Evolutionary conservation across 2,329 filamentous ascomycete species (phyloP), one percentile per base, ranked within the genome.

Genomic region (Nemania sp.): DNA sequence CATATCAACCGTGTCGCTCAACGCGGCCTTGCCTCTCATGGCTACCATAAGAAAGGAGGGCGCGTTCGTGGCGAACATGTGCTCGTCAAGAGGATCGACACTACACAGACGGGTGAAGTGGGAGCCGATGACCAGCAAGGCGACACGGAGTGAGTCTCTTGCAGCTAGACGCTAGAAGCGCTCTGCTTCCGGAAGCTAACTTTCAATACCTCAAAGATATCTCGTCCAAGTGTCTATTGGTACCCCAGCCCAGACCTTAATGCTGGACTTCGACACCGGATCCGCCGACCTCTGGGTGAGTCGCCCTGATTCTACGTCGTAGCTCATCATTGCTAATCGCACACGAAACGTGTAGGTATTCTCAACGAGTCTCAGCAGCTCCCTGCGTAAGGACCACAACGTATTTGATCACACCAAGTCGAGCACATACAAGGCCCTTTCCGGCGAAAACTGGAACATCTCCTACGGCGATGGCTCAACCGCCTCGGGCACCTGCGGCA

Each of bases 201-300:
- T 47, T 40, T 42, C 21, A 88, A 47, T 9, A 17, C 66, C 87
- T 7, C 89, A 77, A 83, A 75, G 84, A 74, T 72, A 90, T 69
- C 80, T 90, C 35, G 87, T 82, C 46, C 79, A 83, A 25, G 84
- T 91, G 37, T 71, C 76, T 17, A 87, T 91, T 63, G 89, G 89
- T 32, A 87, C 83, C 2, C 87, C 88, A 12, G 74, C 80, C 1
- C 88, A 91, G 76, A 85, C 76, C 48, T 66, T 87, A 40, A 81
- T 80, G 64, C 74, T 90, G 18, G 83, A 90, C 69, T 90, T 91
- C 63, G 89, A 91, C 72, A 90, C 88, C 40, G 88, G 87, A 18
- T 89, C 86, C 13, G 81, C 87, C 21, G 89, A 91, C 76, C 79
- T 89, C 20, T 91, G 87, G 88, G 83, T 60, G 17, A 18, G 45